phyloP scores from a whole-genome alignment of 352 stramenopile species.

The Peronosclerospora sorghi region DNA sequence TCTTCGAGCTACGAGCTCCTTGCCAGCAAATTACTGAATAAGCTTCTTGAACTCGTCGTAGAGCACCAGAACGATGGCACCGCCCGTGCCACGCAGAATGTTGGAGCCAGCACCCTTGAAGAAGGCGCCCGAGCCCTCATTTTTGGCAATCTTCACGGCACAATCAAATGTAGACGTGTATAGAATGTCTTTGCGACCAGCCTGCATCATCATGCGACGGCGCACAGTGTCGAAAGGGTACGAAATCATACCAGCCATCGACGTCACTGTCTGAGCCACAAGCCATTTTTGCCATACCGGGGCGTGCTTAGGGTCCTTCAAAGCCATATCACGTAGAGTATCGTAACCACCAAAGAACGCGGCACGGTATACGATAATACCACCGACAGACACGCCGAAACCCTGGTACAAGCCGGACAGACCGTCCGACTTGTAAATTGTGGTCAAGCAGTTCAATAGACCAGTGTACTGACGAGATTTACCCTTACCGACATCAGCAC shows the following conservation, averaged over 20 bases:
- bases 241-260: constrained; percentile 88
- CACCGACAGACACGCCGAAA: constrained; percentile 96
- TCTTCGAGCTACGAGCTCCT: constrained; percentile 8
- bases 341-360: constrained; percentile 98
- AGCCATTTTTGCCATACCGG: constrained; percentile 86
- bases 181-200: constrained; percentile 93
- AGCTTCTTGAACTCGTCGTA: constrained; percentile 98
- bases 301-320: constrained; percentile 78
- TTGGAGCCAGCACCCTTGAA: constrained; percentile 99
- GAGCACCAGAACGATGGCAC: constrained; percentile 96
- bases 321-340: constrained; percentile 87
- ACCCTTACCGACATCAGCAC: constrained; percentile 94
- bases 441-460: constrained; percentile 93
- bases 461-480: constrained; percentile 97
- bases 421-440: constrained; percentile 90
- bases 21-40: constrained; percentile 26
- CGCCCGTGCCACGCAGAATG: constrained; percentile 96
- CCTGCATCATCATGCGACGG: constrained; percentile 96
- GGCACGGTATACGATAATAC: constrained; percentile 98
- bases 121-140: constrained; percentile 92
- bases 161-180: constrained; percentile 97
- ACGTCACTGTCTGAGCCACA: constrained; percentile 86
- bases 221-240: constrained; percentile 95
- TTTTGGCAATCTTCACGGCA: constrained; percentile 93
- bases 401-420: constrained; percentile 95